phyloP scores from a whole-genome alignment of 2,329 filamentous ascomycete genomes.

The Pseudocercospora crystallina region DNA sequence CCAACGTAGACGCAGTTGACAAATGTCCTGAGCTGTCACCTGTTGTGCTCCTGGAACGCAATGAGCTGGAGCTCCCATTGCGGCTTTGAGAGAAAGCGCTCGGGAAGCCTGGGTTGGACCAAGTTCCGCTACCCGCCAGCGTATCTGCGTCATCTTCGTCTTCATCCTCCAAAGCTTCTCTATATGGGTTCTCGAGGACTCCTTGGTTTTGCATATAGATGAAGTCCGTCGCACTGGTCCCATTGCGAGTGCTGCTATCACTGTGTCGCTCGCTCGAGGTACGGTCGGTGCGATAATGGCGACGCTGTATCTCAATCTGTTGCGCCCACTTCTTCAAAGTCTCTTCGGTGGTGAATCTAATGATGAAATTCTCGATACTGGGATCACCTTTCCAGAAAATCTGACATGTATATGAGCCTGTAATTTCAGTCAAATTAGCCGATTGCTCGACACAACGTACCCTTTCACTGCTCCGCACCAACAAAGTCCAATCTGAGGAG shows the following conservation, averaged over 20 bases:
- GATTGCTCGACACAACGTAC: slow-evolving; percentile 26
- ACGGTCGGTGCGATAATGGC: slow-evolving; percentile 45
- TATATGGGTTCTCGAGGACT: slow-evolving; percentile 79
- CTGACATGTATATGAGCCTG: slow-evolving; percentile 90
- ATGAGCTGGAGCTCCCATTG: slow-evolving; percentile 24
- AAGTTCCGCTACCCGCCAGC: slow-evolving; percentile 39
- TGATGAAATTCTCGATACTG: slow-evolving; percentile 92
- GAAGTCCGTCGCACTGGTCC: slow-evolving; percentile 69
- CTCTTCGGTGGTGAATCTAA: slow-evolving; percentile 89
- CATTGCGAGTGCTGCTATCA: slow-evolving; percentile 24
- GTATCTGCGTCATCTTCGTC: slow-evolving; percentile 52
- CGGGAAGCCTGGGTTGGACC: slow-evolving; percentile 15
- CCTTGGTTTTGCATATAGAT: slow-evolving; percentile 71
- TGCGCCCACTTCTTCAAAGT: slow-evolving; percentile 88
- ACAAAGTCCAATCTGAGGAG: slow-evolving; percentile 12
- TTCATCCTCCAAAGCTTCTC: slow-evolving; percentile 57
- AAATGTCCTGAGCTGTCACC: slow-evolving; percentile 17
- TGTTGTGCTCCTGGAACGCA: slow-evolving; percentile 26
- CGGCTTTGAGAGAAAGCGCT: slow-evolving; percentile 21
- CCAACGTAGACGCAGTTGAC: neutral
- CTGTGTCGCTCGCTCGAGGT: slow-evolving; percentile 49
- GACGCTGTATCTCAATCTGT: slow-evolving; percentile 73
- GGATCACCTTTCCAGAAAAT: slow-evolving; percentile 99
- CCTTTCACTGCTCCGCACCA: slow-evolving; percentile 24
- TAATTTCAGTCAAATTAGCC: slow-evolving; percentile 22